Evolutionary conservation across 805 yeast species (phyloP), one percentile per base, ranked within the genome.

Genomic region (Wickerhamomyces xylosicus): DNA sequence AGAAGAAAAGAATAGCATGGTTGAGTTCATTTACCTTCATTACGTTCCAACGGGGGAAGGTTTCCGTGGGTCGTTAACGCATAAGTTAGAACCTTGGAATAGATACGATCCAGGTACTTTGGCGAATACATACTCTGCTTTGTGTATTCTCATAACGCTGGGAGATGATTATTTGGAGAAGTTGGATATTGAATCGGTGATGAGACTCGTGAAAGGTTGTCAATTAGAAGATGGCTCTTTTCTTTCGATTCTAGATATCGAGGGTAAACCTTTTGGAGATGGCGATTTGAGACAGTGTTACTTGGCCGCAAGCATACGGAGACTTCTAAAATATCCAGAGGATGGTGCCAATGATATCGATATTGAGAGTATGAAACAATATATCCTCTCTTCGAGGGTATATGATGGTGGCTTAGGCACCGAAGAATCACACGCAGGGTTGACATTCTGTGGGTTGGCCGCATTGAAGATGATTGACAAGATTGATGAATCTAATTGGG

Each of bases 381-480:
- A 66, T 52, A 56, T 79, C 1, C 18, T 41, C 16, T 37, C 54
- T 0, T 50, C 61, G 9, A 53, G 64, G 31, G 60, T 66, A 8
- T 68, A 58, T 47, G 77, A 72, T 49, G 97, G 97, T 2, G 97
- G 95, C 0, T 58, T 85, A 35, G 82, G 89, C 5, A 57, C 54
- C 31, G 59, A 65, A 13, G 98, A 90, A 56, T 66, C 87, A 3
- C 97, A 90, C 59, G 78, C 86, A 7, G 98, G 97, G 0, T 67
- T 83, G 42, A 82, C 95, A 0, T 90, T 76, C 52, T 89, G 97
- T 60, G 95, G 84, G 0, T 49, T 89, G 19, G 81, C 82, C 0
- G 57, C 83, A 1, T 63, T 86, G 41, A 51, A 56, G 27, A 47
- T 84, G 33, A 48, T 68, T 5, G 62, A 53, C 4, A 42, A 45